Base-by-base conservation (phyloP, 1,284 basidiomycete species). In the Irpex lacteus region DNA sequence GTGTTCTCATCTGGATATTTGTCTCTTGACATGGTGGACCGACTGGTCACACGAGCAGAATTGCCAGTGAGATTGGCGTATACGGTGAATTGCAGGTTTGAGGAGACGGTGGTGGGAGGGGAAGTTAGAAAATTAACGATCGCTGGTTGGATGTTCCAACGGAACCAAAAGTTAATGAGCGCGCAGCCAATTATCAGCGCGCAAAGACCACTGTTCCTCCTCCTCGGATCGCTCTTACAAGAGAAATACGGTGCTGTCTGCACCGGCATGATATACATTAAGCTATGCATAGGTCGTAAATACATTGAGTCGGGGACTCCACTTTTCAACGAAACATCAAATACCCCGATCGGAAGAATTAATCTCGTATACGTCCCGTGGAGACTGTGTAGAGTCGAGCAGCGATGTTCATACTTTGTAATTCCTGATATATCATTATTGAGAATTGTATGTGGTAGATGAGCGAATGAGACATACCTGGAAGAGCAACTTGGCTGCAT, bases 391-490 rank as follows among this genome's bases (percentile, higher is more conserved):
- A 93, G 62, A 94, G 78, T 60, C 93, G 88, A 63, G 92, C 87
- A 64, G 93, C 94, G 67, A 95, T 94, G 75, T 95, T 95, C 92
- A 95, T 95, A 68, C 90, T 91, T 83, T 95, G 93, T 73, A 95
- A 76, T 82, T 95, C 92, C 89, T 93, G 70, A 36, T 52, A 21
- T 60, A 64, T 56, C 7, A 57, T 26, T 47, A 59, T n/a, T 59
- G 54, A 50, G 13, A 1, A 26, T 19, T 2, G 19, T 38, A 53
- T 4, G 2, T n/a, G 11, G 9, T 50, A 21, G 40, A 19, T 9
- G 32, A 52, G 7, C 55, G 40, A 6, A 38, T 4, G 44, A 44
- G 61, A 73, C 81, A 61, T 71, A 91, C 90, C 86, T 96, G 94
- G 89, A 96, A 95, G 59, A 97, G 82, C 63, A 97, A 77, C 77